Evolutionary conservation across 768 basidiomycete genomes (phyloP).

Genomic region (Boletus eberwhitei): DNA sequence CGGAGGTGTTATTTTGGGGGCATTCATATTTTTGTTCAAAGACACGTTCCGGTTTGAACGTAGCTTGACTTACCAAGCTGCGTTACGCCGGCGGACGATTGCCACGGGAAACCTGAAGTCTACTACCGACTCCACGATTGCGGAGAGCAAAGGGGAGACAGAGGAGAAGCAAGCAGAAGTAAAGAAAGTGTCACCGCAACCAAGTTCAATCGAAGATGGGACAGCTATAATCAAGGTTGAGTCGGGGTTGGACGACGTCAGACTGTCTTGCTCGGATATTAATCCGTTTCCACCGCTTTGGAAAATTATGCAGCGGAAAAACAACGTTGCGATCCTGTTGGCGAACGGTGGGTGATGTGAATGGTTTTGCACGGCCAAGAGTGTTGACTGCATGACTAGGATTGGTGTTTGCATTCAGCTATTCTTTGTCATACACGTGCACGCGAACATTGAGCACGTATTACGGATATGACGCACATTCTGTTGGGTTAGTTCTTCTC

Average conservation of each 20-base stretch:
- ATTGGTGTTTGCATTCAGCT: constrained; percentile 67
- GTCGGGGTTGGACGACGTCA: constrained; percentile 34
- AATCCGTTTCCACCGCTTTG: constrained; percentile 68
- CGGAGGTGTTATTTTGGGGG: constrained; percentile 48
- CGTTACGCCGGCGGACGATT: constrained; percentile 45
- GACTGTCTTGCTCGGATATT: constrained; percentile 63
- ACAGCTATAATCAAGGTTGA: constrained; percentile 10
- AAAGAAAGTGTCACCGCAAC: constrained; percentile 11
- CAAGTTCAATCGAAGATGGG: constrained; percentile 25
- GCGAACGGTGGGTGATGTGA: constrained; percentile 16
- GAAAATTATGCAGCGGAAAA: constrained; percentile 53
- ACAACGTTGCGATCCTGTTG: constrained; percentile 64
- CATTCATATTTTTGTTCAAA: constrained; percentile 66
- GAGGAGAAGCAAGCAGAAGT: constrained; percentile 11
- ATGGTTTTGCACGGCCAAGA: neutral
- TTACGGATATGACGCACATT: constrained; percentile 66
- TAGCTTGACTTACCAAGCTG: constrained; percentile 73
- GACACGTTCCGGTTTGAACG: constrained; percentile 85
- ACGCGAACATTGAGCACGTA: constrained; percentile 60
- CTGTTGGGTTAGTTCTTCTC: constrained; percentile 75
- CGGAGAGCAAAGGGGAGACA: constrained; percentile 3
- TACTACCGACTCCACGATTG: constrained; percentile 21
- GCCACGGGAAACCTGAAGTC: constrained; percentile 20
- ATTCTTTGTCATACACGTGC: constrained; percentile 70
- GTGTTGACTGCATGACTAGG: constrained; percentile 40